Evolutionary conservation across 768 basidiomycete species (phyloP).

Genomic region (Amylocystis lapponica): DNA sequence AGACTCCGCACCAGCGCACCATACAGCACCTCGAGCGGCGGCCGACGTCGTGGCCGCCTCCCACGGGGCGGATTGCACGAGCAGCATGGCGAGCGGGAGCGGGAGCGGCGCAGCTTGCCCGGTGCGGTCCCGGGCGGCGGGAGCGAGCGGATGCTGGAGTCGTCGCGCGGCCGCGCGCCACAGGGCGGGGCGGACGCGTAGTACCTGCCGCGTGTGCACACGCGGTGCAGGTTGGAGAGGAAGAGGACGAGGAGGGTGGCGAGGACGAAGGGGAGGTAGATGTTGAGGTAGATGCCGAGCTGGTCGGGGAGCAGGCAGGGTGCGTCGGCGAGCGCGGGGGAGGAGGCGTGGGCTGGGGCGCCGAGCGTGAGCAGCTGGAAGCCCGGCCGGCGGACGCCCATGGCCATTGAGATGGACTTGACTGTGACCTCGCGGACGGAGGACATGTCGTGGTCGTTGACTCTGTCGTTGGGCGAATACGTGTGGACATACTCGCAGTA

Average conservation of each 20-base stretch:
- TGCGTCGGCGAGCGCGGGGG: slow-evolving; percentile 38
- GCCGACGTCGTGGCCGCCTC: slow-evolving; percentile 1
- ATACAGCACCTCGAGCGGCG: background rate
- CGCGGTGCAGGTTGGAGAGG: slow-evolving; percentile 19
- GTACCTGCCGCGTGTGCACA: slow-evolving; percentile 9
- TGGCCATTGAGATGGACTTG: slow-evolving; percentile 86
- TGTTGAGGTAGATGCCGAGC: slow-evolving; percentile 62
- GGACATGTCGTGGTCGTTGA: slow-evolving; percentile 2
- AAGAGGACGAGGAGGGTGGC: slow-evolving; percentile 51
- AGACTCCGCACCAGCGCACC: slow-evolving; percentile 2
- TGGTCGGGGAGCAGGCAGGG: slow-evolving; percentile 86
- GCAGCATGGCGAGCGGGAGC: no score
- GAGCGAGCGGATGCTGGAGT: slow-evolving; percentile 4
- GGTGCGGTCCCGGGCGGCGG: slow-evolving; percentile 3
- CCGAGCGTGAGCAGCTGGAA: slow-evolving; percentile 84
- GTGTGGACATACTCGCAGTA: slow-evolving; percentile 77
- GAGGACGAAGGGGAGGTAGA: slow-evolving; percentile 65
- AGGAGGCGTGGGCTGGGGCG: slow-evolving; percentile 32
- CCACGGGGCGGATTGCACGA: slow-evolving; percentile 2
- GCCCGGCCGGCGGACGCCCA: slow-evolving; percentile 80
- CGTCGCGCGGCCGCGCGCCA: slow-evolving; percentile 12
- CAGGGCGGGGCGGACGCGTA: slow-evolving; percentile 14
- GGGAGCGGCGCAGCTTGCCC: slow-evolving; percentile 12
- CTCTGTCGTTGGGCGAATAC: slow-evolving; percentile 18
- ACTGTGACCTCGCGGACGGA: slow-evolving; percentile 71